Base-by-base conservation (phyloP, 371 early-diverging fungal species). In the Umbelopsis sp. region DNA sequence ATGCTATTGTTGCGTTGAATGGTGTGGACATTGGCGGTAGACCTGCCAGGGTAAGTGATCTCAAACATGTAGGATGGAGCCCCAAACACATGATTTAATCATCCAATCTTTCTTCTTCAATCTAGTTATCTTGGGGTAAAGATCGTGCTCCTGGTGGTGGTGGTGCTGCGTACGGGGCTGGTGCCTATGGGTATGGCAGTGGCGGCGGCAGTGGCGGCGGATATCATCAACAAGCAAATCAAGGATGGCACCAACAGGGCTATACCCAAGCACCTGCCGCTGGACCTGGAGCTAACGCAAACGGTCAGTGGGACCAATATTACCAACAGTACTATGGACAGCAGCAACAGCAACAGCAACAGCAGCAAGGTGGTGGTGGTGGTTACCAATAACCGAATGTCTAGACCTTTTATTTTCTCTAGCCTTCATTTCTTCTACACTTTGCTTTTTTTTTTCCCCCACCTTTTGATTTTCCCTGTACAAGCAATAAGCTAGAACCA, bases 111-210 rank as follows among this genome's bases (percentile, higher is more conserved):
- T 41, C 14, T 64, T 8, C 35, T 57, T 12, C 4, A 16, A 35
- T 24, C 35, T 22, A 92, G 92, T 84, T 92, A 71, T 93, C 94
- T n/a, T 95, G 95, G 95, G 95, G 95, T 66, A 93, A 93, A 77
- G 94, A 94, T 65, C 84, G 93, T 44, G 76, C 84, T 65, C 82
- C 84, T 8, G 84, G 82, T 4, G 70, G 82, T 4, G 70, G 70
- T 25, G 67, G 65, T 22, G 38, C 67, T 14, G 63, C 67, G 1
- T 53, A 70, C 41, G 51, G 68, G 46, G 65, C 65, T 65, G 63
- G 68, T 57, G 32, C 74, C 16, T 37, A 41, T 37, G 65, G 48
- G 2, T 51, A 65, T n/a, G 50, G 50, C 22, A 44, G 65, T 12
- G 65, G 65, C 11, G 46, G 51, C 32, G 65, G 65, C 50, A 45